Percentiles rank a stretch among this genome's conserved stretches.
These are phyloP conservation scores for Wallemia hederae DNA, from an alignment of 1,284 basidiomycete species.

Conservation along the genomic window DNA sequence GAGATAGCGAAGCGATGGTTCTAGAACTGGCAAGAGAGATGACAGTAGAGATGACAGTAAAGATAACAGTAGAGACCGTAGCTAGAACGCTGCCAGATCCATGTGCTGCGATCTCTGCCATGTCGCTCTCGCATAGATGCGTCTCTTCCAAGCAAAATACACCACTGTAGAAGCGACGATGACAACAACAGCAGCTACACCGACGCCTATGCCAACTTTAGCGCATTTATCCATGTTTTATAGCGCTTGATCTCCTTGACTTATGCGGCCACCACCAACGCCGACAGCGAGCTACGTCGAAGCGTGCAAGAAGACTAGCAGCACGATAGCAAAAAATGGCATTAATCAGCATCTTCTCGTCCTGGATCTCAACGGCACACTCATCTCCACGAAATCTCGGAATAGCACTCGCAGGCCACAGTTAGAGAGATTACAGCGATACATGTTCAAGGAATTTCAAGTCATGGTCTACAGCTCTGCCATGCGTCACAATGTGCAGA, in stretches of 20 bases:
- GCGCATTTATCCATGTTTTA: not conserved
- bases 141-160: not conserved
- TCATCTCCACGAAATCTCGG: not conserved
- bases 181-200: not conserved
- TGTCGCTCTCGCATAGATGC: not conserved
- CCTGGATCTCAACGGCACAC: not conserved
- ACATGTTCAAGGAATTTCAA: not conserved
- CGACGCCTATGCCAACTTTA: not conserved
- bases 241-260: no score
- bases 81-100: not conserved
- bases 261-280: not conserved
- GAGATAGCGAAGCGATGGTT: no score
- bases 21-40: no score
- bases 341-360: not conserved
- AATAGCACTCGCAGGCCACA: not conserved
- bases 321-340: no score
- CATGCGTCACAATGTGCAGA: not conserved
- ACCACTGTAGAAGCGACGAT: not conserved
- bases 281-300: not conserved
- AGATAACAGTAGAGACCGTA: no score
- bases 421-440: not conserved
- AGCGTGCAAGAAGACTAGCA: not conserved
- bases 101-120: not conserved
- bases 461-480: not conserved
- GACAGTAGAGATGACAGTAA: no score